Evolutionary conservation across 2,329 filamentous ascomycete genomes (phyloP).

Genomic region (Trichoderma atrobrunneum): DNA sequence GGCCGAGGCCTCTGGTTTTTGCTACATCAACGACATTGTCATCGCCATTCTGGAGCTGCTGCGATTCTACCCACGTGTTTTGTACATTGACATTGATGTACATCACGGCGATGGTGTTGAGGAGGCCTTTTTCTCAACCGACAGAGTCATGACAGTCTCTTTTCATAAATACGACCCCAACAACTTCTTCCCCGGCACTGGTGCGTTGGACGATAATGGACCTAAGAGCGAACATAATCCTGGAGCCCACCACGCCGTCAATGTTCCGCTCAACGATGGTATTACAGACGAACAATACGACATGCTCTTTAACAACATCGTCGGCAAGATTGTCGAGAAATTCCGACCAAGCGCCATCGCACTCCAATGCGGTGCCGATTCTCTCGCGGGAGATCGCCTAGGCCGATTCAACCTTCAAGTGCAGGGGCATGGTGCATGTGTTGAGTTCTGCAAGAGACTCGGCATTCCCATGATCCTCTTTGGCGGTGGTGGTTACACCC

Average conservation of each 20-base stretch:
- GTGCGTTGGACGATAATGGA: constrained; percentile 81
- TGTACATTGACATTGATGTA: constrained; percentile 94
- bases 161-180: constrained; percentile 93
- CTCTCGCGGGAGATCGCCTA: constrained; percentile 85
- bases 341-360: constrained; percentile 92
- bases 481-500: constrained; percentile 93
- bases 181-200: constrained; percentile 86
- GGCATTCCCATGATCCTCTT: constrained; percentile 82
- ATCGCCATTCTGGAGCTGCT: constrained; percentile 87
- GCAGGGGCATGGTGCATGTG: constrained; percentile 86
- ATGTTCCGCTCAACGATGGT: constrained; percentile 85
- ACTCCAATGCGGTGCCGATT: constrained; percentile 93
- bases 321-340: constrained; percentile 72
- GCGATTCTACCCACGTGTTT: constrained; percentile 74
- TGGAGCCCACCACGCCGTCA: constrained; percentile 84
- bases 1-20: constrained; percentile 90
- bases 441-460: constrained; percentile 81
- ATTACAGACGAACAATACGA: constrained; percentile 90
- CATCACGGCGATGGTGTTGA: constrained; percentile 91
- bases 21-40: constrained; percentile 99
- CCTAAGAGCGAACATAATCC: constrained; percentile 79
- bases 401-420: constrained; percentile 97
- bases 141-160: constrained; percentile 86
- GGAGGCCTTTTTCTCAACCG: constrained; percentile 85
- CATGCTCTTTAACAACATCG: constrained; percentile 77